phyloP scores from a whole-genome alignment of 306 rosid genomes.

The Calophaca sinica region DNA sequence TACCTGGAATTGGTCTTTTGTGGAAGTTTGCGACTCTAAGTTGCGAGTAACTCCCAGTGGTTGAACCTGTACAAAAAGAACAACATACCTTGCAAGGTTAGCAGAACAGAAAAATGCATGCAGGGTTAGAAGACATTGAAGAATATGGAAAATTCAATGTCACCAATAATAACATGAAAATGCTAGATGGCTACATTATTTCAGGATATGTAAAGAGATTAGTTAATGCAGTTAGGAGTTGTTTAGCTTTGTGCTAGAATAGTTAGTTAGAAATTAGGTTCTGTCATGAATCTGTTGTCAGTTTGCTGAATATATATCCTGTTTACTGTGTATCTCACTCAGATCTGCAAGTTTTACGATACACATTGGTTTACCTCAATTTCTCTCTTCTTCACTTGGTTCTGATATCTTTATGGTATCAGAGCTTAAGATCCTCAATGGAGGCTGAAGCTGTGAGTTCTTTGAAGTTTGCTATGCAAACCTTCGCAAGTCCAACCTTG shows the following conservation, averaged over 20 bases:
- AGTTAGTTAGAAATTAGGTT: not conserved
- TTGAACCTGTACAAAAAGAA: slow-evolving; percentile 54
- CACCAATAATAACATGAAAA: slow-evolving; percentile 11
- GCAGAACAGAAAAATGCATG: slow-evolving; percentile 1
- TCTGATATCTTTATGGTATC: not conserved
- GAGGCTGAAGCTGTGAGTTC: not conserved
- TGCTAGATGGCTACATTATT: slow-evolving; percentile 13
- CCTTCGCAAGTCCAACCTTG: not conserved
- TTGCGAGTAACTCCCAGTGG: slow-evolving; percentile 51
- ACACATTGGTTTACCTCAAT: not conserved
- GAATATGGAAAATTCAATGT: not conserved
- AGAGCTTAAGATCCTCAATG: not conserved
- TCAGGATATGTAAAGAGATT: slow-evolving; percentile 6
- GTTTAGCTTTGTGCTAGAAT: not conserved
- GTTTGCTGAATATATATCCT: not conserved
- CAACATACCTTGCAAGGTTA: slow-evolving; percentile 19
- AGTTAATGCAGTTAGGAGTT: not conserved
- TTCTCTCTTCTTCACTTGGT: not conserved
- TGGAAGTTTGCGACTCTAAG: slow-evolving; percentile 48
- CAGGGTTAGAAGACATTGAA: not conserved
- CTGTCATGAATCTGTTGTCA: not conserved
- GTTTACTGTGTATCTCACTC: not conserved
- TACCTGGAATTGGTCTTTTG: slow-evolving; percentile 50
- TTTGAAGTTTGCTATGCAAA: too few species aligned
- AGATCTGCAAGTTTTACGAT: not conserved